Conservation (phyloP, 805 yeast species). For the Myxozyma monticola region DNA sequence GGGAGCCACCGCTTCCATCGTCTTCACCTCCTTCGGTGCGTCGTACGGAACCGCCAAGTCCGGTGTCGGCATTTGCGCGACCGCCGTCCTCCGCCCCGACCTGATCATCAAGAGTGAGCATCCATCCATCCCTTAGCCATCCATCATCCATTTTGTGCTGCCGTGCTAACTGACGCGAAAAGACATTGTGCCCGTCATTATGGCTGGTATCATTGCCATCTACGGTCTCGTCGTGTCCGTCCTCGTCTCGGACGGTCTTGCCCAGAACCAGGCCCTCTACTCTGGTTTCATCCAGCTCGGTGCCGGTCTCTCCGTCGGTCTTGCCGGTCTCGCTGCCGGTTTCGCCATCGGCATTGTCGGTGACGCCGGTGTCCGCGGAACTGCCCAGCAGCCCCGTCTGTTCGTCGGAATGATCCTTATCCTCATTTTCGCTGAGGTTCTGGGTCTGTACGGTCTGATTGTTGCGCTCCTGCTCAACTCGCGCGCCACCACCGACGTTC, state of each 20-base stretch:
- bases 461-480: constrained; percentile 97
- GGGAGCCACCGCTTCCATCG: constrained; percentile 99
- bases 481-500: constrained; percentile 63
- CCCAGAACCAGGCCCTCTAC: constrained; percentile 77
- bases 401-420: constrained; percentile 89
- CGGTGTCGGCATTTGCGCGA: constrained; percentile 97
- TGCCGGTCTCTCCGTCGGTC: constrained; percentile 94
- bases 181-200: constrained; percentile 85
- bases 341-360: constrained; percentile 95
- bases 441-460: constrained; percentile 96
- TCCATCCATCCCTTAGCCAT: background rate
- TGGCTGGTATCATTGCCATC: constrained; percentile 96
- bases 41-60: constrained; percentile 98
- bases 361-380: constrained; percentile 86
- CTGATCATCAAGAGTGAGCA: constrained; percentile 71
- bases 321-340: constrained; percentile 94
- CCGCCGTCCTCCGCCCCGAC: constrained; percentile 96
- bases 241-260: constrained; percentile 86
- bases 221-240: constrained; percentile 97
- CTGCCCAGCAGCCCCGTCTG: constrained; percentile 82
- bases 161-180: constrained; percentile 1
- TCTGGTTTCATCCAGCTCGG: constrained; percentile 98
- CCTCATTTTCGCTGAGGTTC: constrained; percentile 86
- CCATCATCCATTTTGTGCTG: background rate
- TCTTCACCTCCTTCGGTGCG: constrained; percentile 98